Percentiles rank a stretch among this genome's conserved stretches.
phyloP scores from a whole-genome alignment of 441 rosid species.

The Mallotus repandus region DNA sequence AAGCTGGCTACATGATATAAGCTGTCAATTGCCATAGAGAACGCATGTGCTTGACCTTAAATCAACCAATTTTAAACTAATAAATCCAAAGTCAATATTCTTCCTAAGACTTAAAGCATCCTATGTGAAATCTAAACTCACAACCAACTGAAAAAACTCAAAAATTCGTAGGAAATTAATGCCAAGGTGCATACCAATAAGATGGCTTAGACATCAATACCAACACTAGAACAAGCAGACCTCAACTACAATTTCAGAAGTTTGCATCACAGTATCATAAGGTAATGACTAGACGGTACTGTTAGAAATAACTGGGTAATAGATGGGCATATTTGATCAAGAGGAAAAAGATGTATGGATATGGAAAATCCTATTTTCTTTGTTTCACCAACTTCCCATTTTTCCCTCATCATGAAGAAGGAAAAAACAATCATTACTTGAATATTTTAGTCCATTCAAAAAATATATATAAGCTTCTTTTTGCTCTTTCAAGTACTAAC shows the following conservation, averaged over 20 bases:
- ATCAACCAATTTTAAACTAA: background rate
- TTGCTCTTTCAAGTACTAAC: no score
- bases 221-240: slow-evolving; percentile 3
- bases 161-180: background rate
- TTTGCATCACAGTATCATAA: background rate
- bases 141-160: background rate
- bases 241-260: background rate
- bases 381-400: no score
- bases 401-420: no score
- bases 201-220: background rate
- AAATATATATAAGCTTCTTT: no score
- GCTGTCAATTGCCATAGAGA: background rate
- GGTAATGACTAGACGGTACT: no score
- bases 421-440: no score
- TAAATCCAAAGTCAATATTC: background rate
- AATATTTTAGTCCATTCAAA: no score
- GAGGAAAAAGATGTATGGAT: no score
- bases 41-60: background rate
- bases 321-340: no score
- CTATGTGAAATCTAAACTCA: background rate
- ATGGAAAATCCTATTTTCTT: no score
- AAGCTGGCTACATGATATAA: background rate
- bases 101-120: background rate
- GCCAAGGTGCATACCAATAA: background rate
- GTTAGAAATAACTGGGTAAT: no score